These are phyloP conservation scores for Betula pendula DNA, from an alignment of 306 rosid genomes.

Conservation along the genomic window DNA sequence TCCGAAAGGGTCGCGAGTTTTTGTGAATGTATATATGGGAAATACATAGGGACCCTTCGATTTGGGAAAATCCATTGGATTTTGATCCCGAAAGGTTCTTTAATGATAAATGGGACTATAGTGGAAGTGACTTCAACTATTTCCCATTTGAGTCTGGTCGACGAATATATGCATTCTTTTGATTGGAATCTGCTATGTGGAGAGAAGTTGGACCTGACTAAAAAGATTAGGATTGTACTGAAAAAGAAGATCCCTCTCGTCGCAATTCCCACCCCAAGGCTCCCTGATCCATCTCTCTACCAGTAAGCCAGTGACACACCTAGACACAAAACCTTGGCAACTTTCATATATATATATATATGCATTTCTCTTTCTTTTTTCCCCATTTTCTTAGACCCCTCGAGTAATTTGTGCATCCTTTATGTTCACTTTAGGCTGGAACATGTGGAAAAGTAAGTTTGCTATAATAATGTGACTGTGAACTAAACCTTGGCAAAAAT, in stretches of 20 bases:
- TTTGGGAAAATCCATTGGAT: slow-evolving; percentile 60
- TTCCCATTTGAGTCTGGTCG: slow-evolving; percentile 79
- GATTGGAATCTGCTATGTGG: slow-evolving; percentile 58
- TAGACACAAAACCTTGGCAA: too few relatives aligned
- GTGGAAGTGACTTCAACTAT: slow-evolving; percentile 60
- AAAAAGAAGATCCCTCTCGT: slow-evolving; percentile 59
- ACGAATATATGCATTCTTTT: slow-evolving; percentile 69
- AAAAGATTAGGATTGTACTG: slow-evolving; percentile 57
- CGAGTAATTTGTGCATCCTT: too few relatives aligned
- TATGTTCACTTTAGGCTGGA: too few relatives aligned
- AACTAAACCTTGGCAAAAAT: too few relatives aligned
- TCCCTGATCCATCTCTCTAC: slow-evolving; percentile 46
- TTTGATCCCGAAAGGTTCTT: slow-evolving; percentile 69
- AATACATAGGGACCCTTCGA: slow-evolving; percentile 65
- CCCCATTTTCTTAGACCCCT: too few relatives aligned
- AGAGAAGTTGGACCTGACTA: slow-evolving; percentile 38
- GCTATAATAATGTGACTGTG: too few relatives aligned
- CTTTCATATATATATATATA: too few relatives aligned
- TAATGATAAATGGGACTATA: slow-evolving; percentile 49
- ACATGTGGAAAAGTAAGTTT: too few relatives aligned
- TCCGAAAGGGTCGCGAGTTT: slow-evolving; percentile 56
- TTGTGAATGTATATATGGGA: slow-evolving; percentile 73
- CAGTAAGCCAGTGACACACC: neutral
- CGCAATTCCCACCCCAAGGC: slow-evolving; percentile 55
- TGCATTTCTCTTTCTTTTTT: too few relatives aligned